A percentile compares a stretch with the other conserved stretches of the same genome.
phyloP scores from a whole-genome alignment of 176 grass and related monocot genomes.

The Musa beccarii region DNA sequence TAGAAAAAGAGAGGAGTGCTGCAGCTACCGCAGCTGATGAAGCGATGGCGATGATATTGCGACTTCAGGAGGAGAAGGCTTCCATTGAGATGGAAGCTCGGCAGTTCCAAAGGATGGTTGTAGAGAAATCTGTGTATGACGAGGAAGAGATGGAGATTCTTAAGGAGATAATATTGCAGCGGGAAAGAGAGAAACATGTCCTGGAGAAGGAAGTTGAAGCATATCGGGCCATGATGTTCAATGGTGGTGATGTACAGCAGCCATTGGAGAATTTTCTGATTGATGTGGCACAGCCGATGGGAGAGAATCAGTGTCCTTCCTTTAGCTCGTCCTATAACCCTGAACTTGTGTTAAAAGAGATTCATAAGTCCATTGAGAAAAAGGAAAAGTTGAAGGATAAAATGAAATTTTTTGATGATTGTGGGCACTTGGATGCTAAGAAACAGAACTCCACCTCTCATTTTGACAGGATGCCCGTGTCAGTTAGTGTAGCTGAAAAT shows the following conservation, averaged over 20 bases:
- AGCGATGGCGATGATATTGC: conserved; percentile 95
- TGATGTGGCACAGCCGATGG: not conserved
- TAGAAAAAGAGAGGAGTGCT: conserved; percentile 87
- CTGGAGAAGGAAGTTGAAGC: conserved; percentile 65
- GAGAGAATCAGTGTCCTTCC: not conserved
- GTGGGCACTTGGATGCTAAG: not conserved
- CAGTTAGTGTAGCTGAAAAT: not conserved
- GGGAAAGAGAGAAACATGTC: conserved; percentile 53
- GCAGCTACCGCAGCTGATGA: conserved; percentile 61
- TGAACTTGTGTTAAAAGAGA: not conserved
- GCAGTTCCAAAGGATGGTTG: conserved; percentile 51
- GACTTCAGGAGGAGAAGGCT: conserved; percentile 90
- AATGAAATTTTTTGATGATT: not conserved
- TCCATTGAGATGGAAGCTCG: conserved; percentile 65
- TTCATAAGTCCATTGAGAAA: not conserved
- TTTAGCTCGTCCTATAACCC: not conserved
- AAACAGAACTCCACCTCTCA: not conserved
- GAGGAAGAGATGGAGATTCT: conserved; percentile 76
- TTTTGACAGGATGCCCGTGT: not conserved
- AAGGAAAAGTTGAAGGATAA: not conserved
- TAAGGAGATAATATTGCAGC: conserved; percentile 59
- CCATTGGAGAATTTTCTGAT: conserved; percentile 23
- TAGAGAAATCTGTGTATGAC: conserved; percentile 61
- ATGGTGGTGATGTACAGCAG: not conserved
- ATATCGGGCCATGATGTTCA: conserved; percentile 37